phyloP scores from a whole-genome alignment of 495 filamentous ascomycete genomes.

The Annulohypoxylon moriforme region DNA sequence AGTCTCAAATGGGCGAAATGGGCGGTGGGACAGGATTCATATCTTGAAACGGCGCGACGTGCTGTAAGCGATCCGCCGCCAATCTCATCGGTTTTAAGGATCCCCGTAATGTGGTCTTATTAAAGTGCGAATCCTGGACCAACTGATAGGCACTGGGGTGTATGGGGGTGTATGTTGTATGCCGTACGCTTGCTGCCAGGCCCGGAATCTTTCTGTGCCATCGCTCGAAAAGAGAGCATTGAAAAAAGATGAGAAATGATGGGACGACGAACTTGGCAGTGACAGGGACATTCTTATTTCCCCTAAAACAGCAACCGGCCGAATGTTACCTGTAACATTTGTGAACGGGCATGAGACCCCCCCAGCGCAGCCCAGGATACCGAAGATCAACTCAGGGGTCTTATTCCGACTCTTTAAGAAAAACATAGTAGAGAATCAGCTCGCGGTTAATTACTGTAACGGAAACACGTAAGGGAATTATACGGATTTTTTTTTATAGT shows the following conservation, averaged over 20 bases:
- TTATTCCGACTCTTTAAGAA: constrained; percentile 20
- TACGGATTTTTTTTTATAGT: neutral
- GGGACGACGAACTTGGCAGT: constrained; percentile 17
- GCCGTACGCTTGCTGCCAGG: neutral
- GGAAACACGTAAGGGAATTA: constrained; percentile 7
- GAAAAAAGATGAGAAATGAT: constrained; percentile 13
- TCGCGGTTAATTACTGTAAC: constrained; percentile 7
- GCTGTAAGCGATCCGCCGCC: constrained; percentile 39
- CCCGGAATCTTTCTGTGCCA: constrained; percentile 10
- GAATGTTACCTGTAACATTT: constrained; percentile 6
- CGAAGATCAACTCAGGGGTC: constrained; percentile 33
- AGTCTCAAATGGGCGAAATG: constrained; percentile 27
- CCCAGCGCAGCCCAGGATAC: constrained; percentile 12
- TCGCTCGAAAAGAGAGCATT: constrained; percentile 4
- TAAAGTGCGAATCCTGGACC: constrained; percentile 14
- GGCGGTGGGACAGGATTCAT: constrained; percentile 31
- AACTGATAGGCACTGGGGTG: constrained; percentile 3
- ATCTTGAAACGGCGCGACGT: constrained; percentile 45
- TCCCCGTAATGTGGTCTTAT: constrained; percentile 19
- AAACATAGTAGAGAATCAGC: neutral
- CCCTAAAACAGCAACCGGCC: neutral
- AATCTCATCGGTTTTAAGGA: constrained; percentile 32
- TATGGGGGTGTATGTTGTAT: neutral
- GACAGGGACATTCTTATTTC: neutral
- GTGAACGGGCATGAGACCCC: constrained; percentile 16